phyloP scores from a whole-genome alignment of 192 early-diverging fungal genomes.

The Pecoramyces ruminantium region DNA sequence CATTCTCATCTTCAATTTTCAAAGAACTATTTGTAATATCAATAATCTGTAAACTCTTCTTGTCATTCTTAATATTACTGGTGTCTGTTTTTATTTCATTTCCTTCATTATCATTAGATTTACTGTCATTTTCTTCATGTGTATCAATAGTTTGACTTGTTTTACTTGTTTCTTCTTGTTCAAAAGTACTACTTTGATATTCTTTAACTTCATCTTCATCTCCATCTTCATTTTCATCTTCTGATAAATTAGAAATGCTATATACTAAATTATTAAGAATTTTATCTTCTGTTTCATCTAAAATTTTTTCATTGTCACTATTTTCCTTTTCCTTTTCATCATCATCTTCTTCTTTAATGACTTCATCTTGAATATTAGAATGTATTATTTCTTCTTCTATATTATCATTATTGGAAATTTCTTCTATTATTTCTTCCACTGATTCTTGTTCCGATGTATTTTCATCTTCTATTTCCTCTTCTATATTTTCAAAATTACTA shows the following conservation, averaged over 20 bases:
- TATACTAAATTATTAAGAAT: background rate
- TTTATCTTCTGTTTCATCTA: background rate
- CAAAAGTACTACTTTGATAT: too few species aligned
- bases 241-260: background rate
- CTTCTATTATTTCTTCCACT: background rate
- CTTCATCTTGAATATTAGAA: background rate
- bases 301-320: too few species aligned
- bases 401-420: background rate
- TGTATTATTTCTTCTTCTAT: background rate
- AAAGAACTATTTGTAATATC: too few species aligned
- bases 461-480: background rate
- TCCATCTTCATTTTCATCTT: too few species aligned
- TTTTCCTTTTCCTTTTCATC: background rate
- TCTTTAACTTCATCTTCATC: too few species aligned
- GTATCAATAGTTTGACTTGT: too few species aligned
- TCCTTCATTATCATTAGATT: too few species aligned
- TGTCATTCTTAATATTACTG: background rate
- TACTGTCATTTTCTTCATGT: too few species aligned
- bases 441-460: background rate
- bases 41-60: too few species aligned
- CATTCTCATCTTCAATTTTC: background rate
- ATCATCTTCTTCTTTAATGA: background rate
- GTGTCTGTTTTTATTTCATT: background rate
- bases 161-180: too few species aligned
- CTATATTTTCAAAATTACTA: background rate